Conservation (phyloP, 1,284 basidiomycete genomes). For the Stygiomarasmius scandens region DNA sequence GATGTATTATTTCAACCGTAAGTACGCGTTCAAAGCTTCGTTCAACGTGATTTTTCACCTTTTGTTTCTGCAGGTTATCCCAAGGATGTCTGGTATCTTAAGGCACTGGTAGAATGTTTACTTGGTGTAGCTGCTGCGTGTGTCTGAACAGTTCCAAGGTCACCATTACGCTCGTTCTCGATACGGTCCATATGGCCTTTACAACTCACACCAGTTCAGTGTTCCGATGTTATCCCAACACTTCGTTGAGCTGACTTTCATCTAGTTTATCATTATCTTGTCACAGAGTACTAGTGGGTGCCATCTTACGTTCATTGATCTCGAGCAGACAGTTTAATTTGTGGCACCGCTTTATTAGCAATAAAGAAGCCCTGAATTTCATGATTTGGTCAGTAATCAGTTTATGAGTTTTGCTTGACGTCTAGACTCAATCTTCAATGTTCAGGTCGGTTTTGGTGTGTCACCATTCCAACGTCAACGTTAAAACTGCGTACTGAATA, state of each 20-base stretch:
- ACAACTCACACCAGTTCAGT: constrained; percentile 35
- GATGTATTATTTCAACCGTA: constrained; percentile 29
- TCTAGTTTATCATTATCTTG: constrained; percentile 42
- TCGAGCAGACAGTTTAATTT: no score
- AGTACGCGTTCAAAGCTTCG: constrained; percentile 3
- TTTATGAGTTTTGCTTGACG: background rate
- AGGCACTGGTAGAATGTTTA: constrained; percentile 37
- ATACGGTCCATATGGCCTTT: constrained; percentile 38
- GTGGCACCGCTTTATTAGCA: constrained; percentile 4
- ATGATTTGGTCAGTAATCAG: constrained; percentile 15
- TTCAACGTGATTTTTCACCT: background rate
- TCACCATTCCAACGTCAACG: background rate
- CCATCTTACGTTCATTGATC: no score
- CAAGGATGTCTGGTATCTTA: constrained; percentile 38
- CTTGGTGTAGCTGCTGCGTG: no score
- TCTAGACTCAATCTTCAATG: background rate
- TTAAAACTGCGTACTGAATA: background rate
- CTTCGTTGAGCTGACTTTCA: background rate
- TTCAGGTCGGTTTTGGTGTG: constrained; percentile 16
- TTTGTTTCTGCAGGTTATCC: constrained; percentile 29
- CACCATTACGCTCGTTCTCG: constrained; percentile 32
- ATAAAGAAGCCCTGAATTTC: constrained; percentile 8
- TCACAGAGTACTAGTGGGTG: constrained; percentile 40
- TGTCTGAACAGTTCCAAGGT: constrained; percentile 27
- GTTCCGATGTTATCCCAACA: background rate